Evolutionary conservation across 2,329 filamentous ascomycete species (phyloP).

Genomic region (Sphaerostilbella broomeana): DNA sequence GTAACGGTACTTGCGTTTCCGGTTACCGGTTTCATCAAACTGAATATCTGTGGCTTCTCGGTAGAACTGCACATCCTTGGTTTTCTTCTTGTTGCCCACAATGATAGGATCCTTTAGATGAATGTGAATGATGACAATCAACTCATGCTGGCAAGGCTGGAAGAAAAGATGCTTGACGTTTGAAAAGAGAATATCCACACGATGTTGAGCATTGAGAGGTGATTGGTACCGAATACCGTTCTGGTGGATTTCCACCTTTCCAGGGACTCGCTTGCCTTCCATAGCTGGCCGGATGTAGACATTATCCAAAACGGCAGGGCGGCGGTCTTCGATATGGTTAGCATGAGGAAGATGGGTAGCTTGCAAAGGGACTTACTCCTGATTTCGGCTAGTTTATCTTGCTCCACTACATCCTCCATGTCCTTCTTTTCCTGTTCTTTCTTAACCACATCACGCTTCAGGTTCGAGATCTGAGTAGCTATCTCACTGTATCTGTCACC

Average conservation of each 20-base stretch:
- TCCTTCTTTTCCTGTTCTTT: conserved; percentile 99
- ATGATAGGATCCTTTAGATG: conserved; percentile 98
- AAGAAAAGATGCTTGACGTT: conserved; percentile 99
- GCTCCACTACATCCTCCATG: conserved; percentile 97
- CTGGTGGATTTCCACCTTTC: conserved; percentile 94
- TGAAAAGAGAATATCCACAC: conserved; percentile 91
- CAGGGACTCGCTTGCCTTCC: conserved; percentile 93
- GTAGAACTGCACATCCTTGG: conserved; percentile 97
- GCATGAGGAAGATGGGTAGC: conserved; percentile 14
- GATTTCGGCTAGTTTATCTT: conserved; percentile 94
- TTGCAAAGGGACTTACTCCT: conserved; percentile 55
- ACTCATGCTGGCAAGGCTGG: conserved; percentile 90
- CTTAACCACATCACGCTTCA: conserved; percentile 88
- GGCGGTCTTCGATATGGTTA: conserved; percentile 63
- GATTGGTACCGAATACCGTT: conserved; percentile 96
- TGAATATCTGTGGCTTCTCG: conserved; percentile 97
- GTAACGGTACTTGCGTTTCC: conserved; percentile 95
- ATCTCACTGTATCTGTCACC: conserved; percentile 85
- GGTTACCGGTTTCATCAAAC: conserved; percentile 96
- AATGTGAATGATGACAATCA: conserved; percentile 97
- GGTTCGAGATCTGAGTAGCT: conserved; percentile 85
- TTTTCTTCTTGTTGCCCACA: conserved; percentile 95
- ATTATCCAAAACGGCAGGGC: conserved; percentile 83
- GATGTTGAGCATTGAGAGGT: conserved; percentile 69
- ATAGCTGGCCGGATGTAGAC: conserved; percentile 93